phyloP scores from a whole-genome alignment of 345 rosid species.

The Fremontodendron californicum region DNA sequence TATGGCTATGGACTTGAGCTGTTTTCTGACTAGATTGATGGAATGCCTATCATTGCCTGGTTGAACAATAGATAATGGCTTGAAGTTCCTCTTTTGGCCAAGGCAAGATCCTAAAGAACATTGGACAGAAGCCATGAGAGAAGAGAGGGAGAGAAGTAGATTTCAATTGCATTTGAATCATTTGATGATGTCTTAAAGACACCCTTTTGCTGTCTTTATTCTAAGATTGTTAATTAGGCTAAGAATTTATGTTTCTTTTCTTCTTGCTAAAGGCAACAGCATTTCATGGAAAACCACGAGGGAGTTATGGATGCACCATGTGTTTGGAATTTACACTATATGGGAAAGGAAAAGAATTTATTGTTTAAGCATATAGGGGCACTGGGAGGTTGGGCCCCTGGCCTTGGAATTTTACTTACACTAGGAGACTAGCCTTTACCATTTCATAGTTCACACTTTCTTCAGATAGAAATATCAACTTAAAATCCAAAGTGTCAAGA shows the following conservation, averaged over 20 bases:
- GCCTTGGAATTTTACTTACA: too few relatives aligned
- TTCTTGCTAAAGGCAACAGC: neutral
- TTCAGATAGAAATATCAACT: too few relatives aligned
- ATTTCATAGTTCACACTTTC: too few relatives aligned
- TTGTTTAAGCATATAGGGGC: too few relatives aligned
- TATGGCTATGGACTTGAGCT: neutral
- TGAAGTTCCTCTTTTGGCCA: neutral
- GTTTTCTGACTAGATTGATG: neutral
- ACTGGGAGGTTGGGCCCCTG: too few relatives aligned
- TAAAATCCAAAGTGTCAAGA: too few relatives aligned
- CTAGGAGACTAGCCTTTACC: too few relatives aligned
- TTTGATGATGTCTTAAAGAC: neutral
- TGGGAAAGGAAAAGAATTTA: too few relatives aligned
- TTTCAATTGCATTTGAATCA: neutral
- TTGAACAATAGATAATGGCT: neutral
- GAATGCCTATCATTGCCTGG: neutral
- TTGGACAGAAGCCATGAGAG: slow-evolving; percentile 13
- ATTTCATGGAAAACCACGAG: neutral
- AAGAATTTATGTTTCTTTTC: neutral
- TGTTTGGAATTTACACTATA: neutral
- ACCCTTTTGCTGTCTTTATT: neutral
- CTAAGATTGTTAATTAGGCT: neutral
- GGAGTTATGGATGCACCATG: neutral
- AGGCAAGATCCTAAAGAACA: neutral
- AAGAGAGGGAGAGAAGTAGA: neutral